These are phyloP conservation scores for Colletotrichum zoysiae DNA, from an alignment of 2,329 filamentous ascomycete species.

Conservation along the genomic window DNA sequence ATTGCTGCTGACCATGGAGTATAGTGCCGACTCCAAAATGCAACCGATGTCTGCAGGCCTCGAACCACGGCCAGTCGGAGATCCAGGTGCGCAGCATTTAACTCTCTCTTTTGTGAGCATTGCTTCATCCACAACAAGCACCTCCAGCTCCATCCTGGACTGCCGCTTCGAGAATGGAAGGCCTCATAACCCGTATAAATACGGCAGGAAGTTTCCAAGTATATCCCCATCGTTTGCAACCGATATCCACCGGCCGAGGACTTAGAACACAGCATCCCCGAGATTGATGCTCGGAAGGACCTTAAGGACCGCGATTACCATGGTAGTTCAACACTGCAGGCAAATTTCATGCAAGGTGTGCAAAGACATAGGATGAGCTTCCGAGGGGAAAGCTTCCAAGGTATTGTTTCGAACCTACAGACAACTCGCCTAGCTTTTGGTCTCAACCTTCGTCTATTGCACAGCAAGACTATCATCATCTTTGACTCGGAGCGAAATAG, in stretches of 20 bases:
- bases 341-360: neutral
- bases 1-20: too few species aligned
- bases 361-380: neutral
- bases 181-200: too few species aligned
- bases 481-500: too few species aligned
- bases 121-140: constrained; percentile 46
- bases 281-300: too few species aligned
- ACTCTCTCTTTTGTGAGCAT: neutral
- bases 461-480: neutral
- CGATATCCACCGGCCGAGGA: too few species aligned
- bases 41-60: too few species aligned
- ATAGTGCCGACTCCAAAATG: too few species aligned
- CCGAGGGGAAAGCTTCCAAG: neutral
- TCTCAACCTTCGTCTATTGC: neutral
- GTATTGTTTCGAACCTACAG: neutral
- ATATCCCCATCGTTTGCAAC: too few species aligned
- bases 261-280: too few species aligned
- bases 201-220: too few species aligned
- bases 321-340: neutral
- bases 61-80: too few species aligned
- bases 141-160: constrained; percentile 50
- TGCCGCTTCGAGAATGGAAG: constrained; percentile 26
- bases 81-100: neutral
- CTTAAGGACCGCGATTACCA: too few species aligned
- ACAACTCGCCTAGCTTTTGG: neutral